These are phyloP conservation scores for Claviceps monticola DNA, from an alignment of 2,329 filamentous ascomycete genomes.

Conservation along the genomic window DNA sequence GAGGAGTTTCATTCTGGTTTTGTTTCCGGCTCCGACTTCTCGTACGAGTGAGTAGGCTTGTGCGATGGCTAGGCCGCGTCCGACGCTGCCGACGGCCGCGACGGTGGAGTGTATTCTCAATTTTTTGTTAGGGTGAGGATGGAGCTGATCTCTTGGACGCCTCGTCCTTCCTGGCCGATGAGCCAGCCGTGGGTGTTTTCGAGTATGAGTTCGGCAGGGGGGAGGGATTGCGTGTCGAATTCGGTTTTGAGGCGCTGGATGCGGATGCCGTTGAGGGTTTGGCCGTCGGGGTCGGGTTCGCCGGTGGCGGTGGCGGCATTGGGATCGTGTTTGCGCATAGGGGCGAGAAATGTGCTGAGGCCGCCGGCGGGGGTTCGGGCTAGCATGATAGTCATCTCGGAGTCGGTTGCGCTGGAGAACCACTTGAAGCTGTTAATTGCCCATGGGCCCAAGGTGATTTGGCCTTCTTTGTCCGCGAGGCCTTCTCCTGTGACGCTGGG, in stretches of 20 bases:
- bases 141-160: conserved; percentile 53
- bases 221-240: conserved; percentile 53
- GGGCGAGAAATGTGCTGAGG: conserved; percentile 51
- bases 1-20: conserved; percentile 31
- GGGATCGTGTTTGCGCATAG: conserved; percentile 35
- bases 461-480: conserved; percentile 9
- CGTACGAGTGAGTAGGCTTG: conserved; percentile 45
- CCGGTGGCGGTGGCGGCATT: conserved; percentile 17
- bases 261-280: conserved; percentile 49
- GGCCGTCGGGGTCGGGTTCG: conserved; percentile 11
- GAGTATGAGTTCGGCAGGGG: conserved; percentile 59
- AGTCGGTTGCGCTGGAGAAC: conserved; percentile 18
- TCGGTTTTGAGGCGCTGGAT: conserved; percentile 62
- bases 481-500: conserved; percentile 7
- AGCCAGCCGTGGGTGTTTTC: conserved; percentile 49
- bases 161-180: conserved; percentile 51
- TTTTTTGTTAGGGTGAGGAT: conserved; percentile 56
- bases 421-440: conserved; percentile 55
- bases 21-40: conserved; percentile 31
- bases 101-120: conserved; percentile 45
- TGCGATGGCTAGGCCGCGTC: conserved; percentile 42
- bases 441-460: conserved; percentile 38
- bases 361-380: conserved; percentile 37
- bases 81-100: conserved; percentile 36
- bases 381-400: conserved; percentile 44